These are phyloP conservation scores for Aspergillus ostianus DNA, from an alignment of 495 filamentous ascomycete species.

Conservation along the genomic window DNA sequence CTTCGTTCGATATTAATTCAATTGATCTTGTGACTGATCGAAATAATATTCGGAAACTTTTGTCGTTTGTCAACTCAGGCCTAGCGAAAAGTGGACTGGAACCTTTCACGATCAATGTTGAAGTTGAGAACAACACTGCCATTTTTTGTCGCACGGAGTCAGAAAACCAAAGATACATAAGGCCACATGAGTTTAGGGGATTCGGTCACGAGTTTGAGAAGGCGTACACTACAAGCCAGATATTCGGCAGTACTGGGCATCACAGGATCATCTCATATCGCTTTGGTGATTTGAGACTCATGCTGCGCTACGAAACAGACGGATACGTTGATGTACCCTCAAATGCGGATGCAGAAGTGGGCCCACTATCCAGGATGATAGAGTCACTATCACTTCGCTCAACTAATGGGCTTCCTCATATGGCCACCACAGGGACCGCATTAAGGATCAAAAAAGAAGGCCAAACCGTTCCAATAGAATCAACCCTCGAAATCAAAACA, in stretches of 20 bases:
- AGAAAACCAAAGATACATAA: slow-evolving; percentile 26
- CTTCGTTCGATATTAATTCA: slow-evolving; percentile 39
- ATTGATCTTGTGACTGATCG: slow-evolving; percentile 52
- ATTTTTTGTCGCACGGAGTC: slow-evolving; percentile 43
- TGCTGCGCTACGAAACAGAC: slow-evolving; percentile 50
- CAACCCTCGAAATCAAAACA: slow-evolving; percentile 52
- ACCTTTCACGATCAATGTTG: slow-evolving; percentile 44
- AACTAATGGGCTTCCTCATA: slow-evolving; percentile 4
- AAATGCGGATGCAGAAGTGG: slow-evolving; percentile 11
- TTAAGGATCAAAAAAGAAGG: slow-evolving; percentile 35
- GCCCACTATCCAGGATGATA: slow-evolving; percentile 24
- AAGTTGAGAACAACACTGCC: slow-evolving; percentile 38
- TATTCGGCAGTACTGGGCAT: slow-evolving; percentile 43
- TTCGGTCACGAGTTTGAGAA: slow-evolving; percentile 52
- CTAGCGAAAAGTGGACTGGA: slow-evolving; percentile 11
- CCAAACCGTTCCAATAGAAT: slow-evolving; percentile 28
- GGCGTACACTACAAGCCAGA: slow-evolving; percentile 38
- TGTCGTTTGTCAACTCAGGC: slow-evolving; percentile 44
- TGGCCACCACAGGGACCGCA: slow-evolving; percentile 21
- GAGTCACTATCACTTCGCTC: slow-evolving; percentile 28
- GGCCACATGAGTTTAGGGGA: slow-evolving; percentile 37
- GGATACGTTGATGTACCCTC: slow-evolving; percentile 31
- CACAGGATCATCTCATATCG: slow-evolving; percentile 47
- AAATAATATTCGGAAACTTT: slow-evolving; percentile 52
- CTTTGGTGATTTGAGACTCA: slow-evolving; percentile 41